Base-by-base conservation (phyloP, 2,329 filamentous ascomycete species). In the Thelonectria rubi region DNA sequence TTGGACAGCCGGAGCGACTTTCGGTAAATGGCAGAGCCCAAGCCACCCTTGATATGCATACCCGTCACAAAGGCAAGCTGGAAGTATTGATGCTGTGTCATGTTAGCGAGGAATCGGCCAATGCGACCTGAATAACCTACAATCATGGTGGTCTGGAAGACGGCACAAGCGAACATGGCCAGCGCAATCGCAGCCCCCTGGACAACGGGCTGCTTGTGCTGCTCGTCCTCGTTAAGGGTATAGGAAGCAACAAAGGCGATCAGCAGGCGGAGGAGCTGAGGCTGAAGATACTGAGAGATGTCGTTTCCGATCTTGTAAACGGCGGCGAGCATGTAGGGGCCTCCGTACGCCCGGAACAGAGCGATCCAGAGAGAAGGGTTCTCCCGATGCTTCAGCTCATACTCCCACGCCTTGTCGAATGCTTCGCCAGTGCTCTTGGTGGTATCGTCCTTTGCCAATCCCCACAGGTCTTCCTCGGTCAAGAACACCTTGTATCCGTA, bases 401-500 rank as follows among this genome's bases (percentile, higher is more conserved):
- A 76, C 21, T 87, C 77, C 95, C 96, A 99, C 1, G 91, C 87
- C 45, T 86, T 79, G 32, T 91, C 86, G 65, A 99, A 92, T 1
- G 82, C 80, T 32, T 82, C 79, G 5, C 90, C 88, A 0, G 94
- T 97, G 12, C 84, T 81, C 67, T 87, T 87, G 11, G 94, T 97
- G 34, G 90, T 90, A 74, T 98, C 94, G 61, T 85, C 81, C 72
- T 88, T 90, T 42, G 93, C 87, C 60, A 99, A 82, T 63, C 93
- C 94, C 96, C 96, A 99, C 21, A 99, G 84, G 76, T 99, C 94
- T 65, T 97, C 92, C 75, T 98, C 93, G 1, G 93, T 97, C 64
- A 99, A 82, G 75, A 88, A 99, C 61, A 94, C 88, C 73, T 91
- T 92, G 81, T 99, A 98, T 1, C 95, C 95, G 73, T 90, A 90